Conservation (phyloP, 306 rosid species). For the Glycine latifolia region DNA sequence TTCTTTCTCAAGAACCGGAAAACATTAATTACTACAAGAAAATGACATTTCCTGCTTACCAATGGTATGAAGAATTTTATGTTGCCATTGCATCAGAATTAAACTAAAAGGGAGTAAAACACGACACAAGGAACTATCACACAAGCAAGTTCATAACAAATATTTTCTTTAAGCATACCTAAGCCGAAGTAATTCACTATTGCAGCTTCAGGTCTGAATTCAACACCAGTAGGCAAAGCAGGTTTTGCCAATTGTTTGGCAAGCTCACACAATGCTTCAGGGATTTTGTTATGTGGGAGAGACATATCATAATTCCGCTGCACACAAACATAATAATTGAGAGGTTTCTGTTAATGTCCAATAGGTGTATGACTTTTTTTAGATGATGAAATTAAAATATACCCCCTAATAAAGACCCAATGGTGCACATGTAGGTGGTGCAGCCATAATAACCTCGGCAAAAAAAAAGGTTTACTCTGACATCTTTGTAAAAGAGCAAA, state of each 20-base stretch:
- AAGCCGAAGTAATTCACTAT: slow-evolving; percentile 88
- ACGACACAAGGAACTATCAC: background rate
- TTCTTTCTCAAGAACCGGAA: background rate
- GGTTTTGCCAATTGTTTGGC: slow-evolving; percentile 86
- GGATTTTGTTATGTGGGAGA: slow-evolving; percentile 83
- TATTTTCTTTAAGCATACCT: slow-evolving; percentile 54
- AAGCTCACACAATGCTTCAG: slow-evolving; percentile 68
- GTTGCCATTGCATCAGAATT: background rate
- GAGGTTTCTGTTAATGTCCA: slow-evolving; percentile 29
- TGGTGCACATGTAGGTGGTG: slow-evolving; percentile 12
- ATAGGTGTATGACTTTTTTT: background rate
- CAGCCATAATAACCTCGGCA: slow-evolving; percentile 8
- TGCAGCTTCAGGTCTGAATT: slow-evolving; percentile 92
- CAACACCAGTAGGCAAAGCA: slow-evolving; percentile 83
- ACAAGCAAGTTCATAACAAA: background rate
- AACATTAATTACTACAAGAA: background rate
- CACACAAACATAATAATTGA: slow-evolving; percentile 37
- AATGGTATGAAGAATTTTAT: background rate
- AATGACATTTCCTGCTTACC: slow-evolving; percentile 5
- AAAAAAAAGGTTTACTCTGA: slow-evolving; percentile 16
- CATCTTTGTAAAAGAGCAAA: background rate
- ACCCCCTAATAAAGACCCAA: slow-evolving; percentile 18
- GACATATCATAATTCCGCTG: slow-evolving; percentile 85
- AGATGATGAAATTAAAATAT: slow-evolving; percentile 13
- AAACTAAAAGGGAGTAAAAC: slow-evolving; percentile 22